These are phyloP conservation scores for Fusarium coicis DNA, from an alignment of 2,329 filamentous ascomycete genomes.

Conservation along the genomic window DNA sequence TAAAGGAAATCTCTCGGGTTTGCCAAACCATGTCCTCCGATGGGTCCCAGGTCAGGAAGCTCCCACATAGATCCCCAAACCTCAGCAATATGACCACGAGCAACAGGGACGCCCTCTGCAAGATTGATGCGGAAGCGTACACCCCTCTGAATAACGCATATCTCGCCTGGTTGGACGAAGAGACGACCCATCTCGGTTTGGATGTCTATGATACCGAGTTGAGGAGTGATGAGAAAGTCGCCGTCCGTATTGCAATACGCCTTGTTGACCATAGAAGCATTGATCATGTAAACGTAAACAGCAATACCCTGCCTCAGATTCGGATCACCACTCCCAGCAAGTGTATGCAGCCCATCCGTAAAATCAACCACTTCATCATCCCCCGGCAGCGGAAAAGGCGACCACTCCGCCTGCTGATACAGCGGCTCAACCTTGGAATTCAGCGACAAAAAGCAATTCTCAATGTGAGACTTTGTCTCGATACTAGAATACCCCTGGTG, in stretches of 20 bases:
- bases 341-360: slow-evolving; percentile 15
- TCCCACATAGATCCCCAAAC: slow-evolving; percentile 24
- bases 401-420: slow-evolving; percentile 18
- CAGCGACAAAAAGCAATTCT: slow-evolving; percentile 22
- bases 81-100: slow-evolving; percentile 9
- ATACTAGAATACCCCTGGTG: background rate
- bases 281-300: slow-evolving; percentile 17
- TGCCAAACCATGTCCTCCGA: slow-evolving; percentile 13
- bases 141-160: slow-evolving; percentile 5
- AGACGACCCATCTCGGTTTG: slow-evolving; percentile 18
- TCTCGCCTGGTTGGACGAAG: slow-evolving; percentile 8
- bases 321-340: slow-evolving; percentile 13
- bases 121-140: slow-evolving; percentile 3
- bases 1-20: slow-evolving; percentile 20
- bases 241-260: slow-evolving; percentile 23
- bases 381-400: slow-evolving; percentile 7
- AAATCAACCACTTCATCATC: slow-evolving; percentile 8
- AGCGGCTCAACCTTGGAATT: slow-evolving; percentile 10
- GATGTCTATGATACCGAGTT: slow-evolving; percentile 6
- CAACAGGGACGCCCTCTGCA: background rate
- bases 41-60: background rate
- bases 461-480: slow-evolving; percentile 15
- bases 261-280: slow-evolving; percentile 1
- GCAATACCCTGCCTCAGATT: slow-evolving; percentile 13
- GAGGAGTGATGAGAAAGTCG: slow-evolving; percentile 20